Percentiles rank a stretch among this genome's conserved stretches.
These are phyloP conservation scores for Periconia sp. DNA, from an alignment of 2,329 filamentous ascomycete species.

Conservation along the genomic window DNA sequence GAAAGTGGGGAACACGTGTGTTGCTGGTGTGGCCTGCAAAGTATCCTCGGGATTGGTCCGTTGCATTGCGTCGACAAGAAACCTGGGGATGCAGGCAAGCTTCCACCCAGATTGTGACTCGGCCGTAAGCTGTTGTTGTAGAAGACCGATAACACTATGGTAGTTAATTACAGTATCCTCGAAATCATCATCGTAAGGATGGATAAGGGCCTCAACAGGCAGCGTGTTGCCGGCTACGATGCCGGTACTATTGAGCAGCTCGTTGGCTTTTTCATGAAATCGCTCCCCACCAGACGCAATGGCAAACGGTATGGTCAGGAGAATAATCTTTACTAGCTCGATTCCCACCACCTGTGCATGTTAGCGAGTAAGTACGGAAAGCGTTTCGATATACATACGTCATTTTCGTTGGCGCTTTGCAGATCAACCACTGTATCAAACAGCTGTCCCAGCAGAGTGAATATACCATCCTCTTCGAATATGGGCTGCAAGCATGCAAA, in stretches of 20 bases:
- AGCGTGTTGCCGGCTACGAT: slow-evolving; percentile 91
- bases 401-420: slow-evolving; percentile 89
- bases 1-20: slow-evolving; percentile 77
- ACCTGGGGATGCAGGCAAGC: slow-evolving; percentile 64
- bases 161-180: slow-evolving; percentile 64
- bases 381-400: slow-evolving; percentile 61
- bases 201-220: slow-evolving; percentile 79
- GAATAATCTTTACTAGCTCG: slow-evolving; percentile 94
- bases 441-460: slow-evolving; percentile 83
- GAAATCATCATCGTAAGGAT: slow-evolving; percentile 72
- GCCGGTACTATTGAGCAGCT: slow-evolving; percentile 89
- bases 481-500: slow-evolving; percentile 81
- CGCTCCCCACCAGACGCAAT: slow-evolving; percentile 48
- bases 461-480: slow-evolving; percentile 81
- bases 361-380: slow-evolving; percentile 15
- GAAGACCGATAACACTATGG: slow-evolving; percentile 73
- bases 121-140: slow-evolving; percentile 81
- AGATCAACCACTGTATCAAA: slow-evolving; percentile 89
- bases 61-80: slow-evolving; percentile 47
- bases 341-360: slow-evolving; percentile 59
- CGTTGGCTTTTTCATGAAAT: slow-evolving; percentile 67
- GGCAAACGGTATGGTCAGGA: slow-evolving; percentile 90
- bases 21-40: slow-evolving; percentile 54
- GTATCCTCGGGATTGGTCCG: slow-evolving; percentile 66
- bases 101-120: slow-evolving; percentile 78